Base-by-base conservation (phyloP, 139 green algal genomes). In the Haematococcus sp. region DNA sequence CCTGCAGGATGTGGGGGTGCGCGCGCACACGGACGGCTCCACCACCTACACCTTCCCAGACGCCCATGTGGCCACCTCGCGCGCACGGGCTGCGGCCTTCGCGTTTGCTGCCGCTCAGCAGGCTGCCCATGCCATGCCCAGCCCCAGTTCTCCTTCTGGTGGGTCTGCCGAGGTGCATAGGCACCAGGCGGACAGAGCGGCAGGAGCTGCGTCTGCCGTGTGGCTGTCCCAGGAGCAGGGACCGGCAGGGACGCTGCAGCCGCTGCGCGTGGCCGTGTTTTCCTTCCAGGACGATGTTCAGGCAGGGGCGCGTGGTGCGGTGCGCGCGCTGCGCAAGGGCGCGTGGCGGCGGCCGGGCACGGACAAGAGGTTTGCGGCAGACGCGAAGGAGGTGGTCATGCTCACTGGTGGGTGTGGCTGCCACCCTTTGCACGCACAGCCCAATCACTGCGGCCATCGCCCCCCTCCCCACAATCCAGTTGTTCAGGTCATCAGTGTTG, bases 241-340 rank as follows among this genome's bases (percentile, higher is more conserved):
- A n/a, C 34, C 22, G 1, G 27, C 31, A 3, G 52, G 68, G 7
- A 11, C 40, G 40, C 7, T 11, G 40, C 40, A n/a, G 40, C 40
- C 40, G 40, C 28, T 40, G 51, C 70, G 71, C 66, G 65, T 91
- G 60, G 81, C 77, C 11, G 56, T 91, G 71, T 76, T 94, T 7
- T 71, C 32, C 5, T 95, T 92, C 73, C 85, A 93, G 71, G 92
- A 97, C 68, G 78, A 79, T 23, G 74, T 95, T 27, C 78, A 86
- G 54, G 27, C 78, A 4, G 75, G 77, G 17, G 88, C 83, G 61
- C 52, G 58, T 19, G 67, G 34, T 3, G 83, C 90, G 15, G 87
- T 96, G 51, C 70, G 56, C 15, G 63, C 74, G 35, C 81, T 97
- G 63, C 74, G 73, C 46, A 59, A 60, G 28, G 89, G 89, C 44